Evolutionary conservation across 805 yeast species (phyloP).

Genomic region (Wickerhamiella dianesei): DNA sequence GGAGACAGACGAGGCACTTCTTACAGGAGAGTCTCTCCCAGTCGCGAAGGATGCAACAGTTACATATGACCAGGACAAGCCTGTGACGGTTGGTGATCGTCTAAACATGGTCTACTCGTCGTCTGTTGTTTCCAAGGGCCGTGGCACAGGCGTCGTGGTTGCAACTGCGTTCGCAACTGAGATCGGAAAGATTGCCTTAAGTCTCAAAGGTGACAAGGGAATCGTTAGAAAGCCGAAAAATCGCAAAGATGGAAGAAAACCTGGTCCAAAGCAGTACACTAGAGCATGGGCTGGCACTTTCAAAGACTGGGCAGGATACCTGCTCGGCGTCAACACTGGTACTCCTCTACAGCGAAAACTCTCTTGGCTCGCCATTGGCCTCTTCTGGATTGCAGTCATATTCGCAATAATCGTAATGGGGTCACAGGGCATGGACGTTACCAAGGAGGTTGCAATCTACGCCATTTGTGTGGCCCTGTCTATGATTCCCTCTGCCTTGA

Average conservation of each 20-base stretch:
- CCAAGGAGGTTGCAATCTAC: slow-evolving; percentile 68
- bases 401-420: slow-evolving; percentile 83
- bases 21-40: slow-evolving; percentile 55
- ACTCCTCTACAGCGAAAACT: slow-evolving; percentile 71
- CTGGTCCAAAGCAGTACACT: slow-evolving; percentile 28
- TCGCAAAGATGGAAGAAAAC: slow-evolving; percentile 31
- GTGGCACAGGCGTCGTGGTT: slow-evolving; percentile 56
- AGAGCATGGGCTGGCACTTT: slow-evolving; percentile 36
- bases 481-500: slow-evolving; percentile 70
- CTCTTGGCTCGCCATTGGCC: slow-evolving; percentile 59
- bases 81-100: slow-evolving; percentile 51
- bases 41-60: slow-evolving; percentile 39
- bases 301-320: slow-evolving; percentile 46
- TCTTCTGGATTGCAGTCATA: slow-evolving; percentile 66
- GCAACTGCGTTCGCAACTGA: slow-evolving; percentile 61
- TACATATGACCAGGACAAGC: slow-evolving; percentile 31
- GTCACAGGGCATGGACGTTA: slow-evolving; percentile 62
- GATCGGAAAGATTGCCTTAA: slow-evolving; percentile 59
- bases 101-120: slow-evolving; percentile 59
- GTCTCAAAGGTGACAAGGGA: slow-evolving; percentile 33
- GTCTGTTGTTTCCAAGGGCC: slow-evolving; percentile 57
- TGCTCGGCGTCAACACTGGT: slow-evolving; percentile 64
- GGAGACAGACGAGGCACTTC: slow-evolving; percentile 56
- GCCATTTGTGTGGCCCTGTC: slow-evolving; percentile 77
- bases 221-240: slow-evolving; percentile 32